Base-by-base conservation (phyloP, 192 early-diverging fungal genomes). In the Mortierella alpina region DNA sequence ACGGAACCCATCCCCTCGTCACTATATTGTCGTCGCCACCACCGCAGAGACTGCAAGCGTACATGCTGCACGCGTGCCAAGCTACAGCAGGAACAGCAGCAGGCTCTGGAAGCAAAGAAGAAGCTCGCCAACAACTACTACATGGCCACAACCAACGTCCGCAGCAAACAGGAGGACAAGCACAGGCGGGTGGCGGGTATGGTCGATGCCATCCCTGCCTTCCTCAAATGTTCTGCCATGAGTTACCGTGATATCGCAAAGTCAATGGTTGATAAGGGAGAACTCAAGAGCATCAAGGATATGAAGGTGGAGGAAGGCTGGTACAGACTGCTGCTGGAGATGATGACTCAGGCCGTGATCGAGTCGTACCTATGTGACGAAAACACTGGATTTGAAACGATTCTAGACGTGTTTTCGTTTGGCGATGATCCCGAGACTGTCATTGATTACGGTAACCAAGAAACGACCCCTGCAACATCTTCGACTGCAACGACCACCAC, bases 271-370 rank as follows among this genome's bases (percentile, higher is more conserved):
- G 58, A 66, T 5, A 57, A 70, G 42, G 59, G 51, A 1, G 64
- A 71, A 45, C 13, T 59, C 6, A 55, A 75, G 40, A 61, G 51
- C 9, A 56, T 45, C 39, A 63, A 62, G 52, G 59, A 53, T n/a
- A 84, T 86, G 11, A 84, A 81, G 65, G 86, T 88, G 57, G 76
- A 83, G 23, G 72, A 83, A 14, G 73, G 80, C 15, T 88, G 87
- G 87, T 88, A 88, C 49, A 70, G 69, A 13, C 59, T 88, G 39
- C 72, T 88, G 53, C 48, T 88, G 45, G 87, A 88, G 53, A 50
- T 88, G 49, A 74, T 88, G 69, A 86, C 85, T 2, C 87, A 88
- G 63, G 87, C 87, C 14, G 87, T 75, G 13, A 86, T 88, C 54
- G 85, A 88, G 70, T 78, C 82, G 20, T 86, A 86, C 51, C 63